Evolutionary conservation across 331 rosid genomes (phyloP).

Genomic region (Arachis monticola): DNA sequence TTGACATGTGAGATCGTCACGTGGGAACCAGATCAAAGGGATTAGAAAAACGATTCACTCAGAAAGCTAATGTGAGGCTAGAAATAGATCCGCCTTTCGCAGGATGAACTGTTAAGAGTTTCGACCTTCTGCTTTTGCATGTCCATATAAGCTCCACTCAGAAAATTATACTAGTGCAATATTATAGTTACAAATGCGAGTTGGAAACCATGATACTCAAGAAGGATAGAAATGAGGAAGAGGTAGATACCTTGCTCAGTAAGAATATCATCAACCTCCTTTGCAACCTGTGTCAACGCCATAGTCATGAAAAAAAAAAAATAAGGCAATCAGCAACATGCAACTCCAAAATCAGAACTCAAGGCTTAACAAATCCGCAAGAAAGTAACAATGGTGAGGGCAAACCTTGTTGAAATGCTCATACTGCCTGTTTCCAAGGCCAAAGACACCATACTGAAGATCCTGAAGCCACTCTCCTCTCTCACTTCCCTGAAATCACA

Average conservation of each 20-base stretch:
- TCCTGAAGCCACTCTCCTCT: conserved; percentile 77
- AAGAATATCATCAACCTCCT: conserved; percentile 67
- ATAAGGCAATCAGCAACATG: conserved; percentile 26
- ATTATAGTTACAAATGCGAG: neutral
- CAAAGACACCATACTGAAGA: conserved; percentile 87
- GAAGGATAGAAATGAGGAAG: neutral
- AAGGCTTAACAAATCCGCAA: conserved; percentile 32
- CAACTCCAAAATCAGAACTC: conserved; percentile 1
- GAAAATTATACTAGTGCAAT: neutral
- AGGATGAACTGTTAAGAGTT: conserved; percentile 4
- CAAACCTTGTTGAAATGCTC: conserved; percentile 98
- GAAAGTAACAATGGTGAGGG: neutral
- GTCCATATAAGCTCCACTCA: neutral
- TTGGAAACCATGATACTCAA: conserved; percentile 8
- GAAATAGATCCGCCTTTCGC: neutral
- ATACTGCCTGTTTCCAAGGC: conserved; percentile 97
- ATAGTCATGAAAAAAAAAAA: conserved; percentile 58
- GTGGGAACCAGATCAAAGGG: conserved; percentile 34
- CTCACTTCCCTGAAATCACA: conserved; percentile 66
- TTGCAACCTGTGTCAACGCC: conserved; percentile 61
- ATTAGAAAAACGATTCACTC: conserved; percentile 17
- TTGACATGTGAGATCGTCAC: conserved; percentile 2
- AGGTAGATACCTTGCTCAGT: conserved; percentile 67
- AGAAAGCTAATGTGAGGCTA: conserved; percentile 5
- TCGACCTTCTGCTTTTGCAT: neutral